These are phyloP conservation scores for Aspergillus felis DNA, from an alignment of 2,329 filamentous ascomycete genomes.

Conservation along the genomic window DNA sequence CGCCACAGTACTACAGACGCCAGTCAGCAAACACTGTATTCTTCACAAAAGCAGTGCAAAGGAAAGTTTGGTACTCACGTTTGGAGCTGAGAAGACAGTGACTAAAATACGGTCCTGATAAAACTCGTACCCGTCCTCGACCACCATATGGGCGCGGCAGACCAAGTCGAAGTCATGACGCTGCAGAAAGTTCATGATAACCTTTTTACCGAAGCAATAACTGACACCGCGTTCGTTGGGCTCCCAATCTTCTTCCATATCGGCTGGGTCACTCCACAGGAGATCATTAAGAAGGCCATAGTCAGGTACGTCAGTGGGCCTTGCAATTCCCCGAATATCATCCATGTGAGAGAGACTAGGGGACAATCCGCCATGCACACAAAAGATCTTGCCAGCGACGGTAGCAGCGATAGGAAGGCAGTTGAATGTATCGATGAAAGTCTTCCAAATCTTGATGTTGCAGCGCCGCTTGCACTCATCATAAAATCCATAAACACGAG, in stretches of 20 bases:
- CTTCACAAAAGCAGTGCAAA: neutral
- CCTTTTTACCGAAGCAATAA: constrained; percentile 97
- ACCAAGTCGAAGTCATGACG: constrained; percentile 96
- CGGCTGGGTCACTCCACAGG: constrained; percentile 94
- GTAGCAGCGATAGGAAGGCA: constrained; percentile 93
- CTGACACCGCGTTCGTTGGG: constrained; percentile 95
- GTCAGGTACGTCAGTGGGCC: constrained; percentile 94
- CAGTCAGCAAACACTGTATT: constrained; percentile 19
- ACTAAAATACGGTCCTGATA: constrained; percentile 93
- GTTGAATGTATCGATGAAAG: constrained; percentile 95
- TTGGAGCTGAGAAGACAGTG: constrained; percentile 95
- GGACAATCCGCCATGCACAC: constrained; percentile 90
- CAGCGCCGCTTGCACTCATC: constrained; percentile 95
- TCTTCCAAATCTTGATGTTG: constrained; percentile 98
- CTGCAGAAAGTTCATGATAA: constrained; percentile 92
- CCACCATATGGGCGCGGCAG: constrained; percentile 97
- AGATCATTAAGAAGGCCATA: constrained; percentile 94
- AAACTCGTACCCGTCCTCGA: constrained; percentile 98
- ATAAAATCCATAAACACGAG: constrained; percentile 94
- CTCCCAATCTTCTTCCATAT: constrained; percentile 98
- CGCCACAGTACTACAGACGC: constrained; percentile 78
- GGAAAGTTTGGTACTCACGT: constrained; percentile 59
- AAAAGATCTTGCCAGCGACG: constrained; percentile 95
- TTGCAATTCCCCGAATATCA: constrained; percentile 91
- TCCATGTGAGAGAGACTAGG: constrained; percentile 95